phyloP scores from a whole-genome alignment of 192 early-diverging fungal species.

The Thamnidium elegans region DNA sequence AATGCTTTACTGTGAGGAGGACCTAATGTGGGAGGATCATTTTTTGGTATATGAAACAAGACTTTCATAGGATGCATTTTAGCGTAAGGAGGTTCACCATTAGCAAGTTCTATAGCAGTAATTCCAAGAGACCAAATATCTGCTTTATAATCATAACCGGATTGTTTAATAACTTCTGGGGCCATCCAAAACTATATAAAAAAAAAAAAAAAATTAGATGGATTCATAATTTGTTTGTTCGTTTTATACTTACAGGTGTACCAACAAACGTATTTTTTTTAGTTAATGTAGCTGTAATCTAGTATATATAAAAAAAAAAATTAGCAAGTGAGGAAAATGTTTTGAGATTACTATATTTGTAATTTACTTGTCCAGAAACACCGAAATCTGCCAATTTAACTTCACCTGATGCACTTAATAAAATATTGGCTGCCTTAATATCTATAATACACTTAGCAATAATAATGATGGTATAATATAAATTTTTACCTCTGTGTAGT shows the following conservation, averaged over 20 bases:
- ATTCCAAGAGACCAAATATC: constrained; percentile 99
- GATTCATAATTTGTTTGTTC: background rate
- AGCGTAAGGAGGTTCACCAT: constrained; percentile 88
- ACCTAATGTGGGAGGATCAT: constrained; percentile 79
- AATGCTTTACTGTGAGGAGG: constrained; percentile 77
- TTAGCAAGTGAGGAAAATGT: background rate
- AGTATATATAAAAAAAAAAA: background rate
- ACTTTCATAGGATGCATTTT: constrained; percentile 96
- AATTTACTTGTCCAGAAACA: constrained; percentile 85
- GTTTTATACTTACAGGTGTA: constrained; percentile 65
- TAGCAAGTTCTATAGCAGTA: constrained; percentile 94
- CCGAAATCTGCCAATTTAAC: constrained; percentile 98
- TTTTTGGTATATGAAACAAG: constrained; percentile 90
- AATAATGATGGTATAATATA: background rate
- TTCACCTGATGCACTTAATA: constrained; percentile 67
- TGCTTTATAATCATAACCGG: constrained; percentile 92
- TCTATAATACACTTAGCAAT: constrained; percentile 51
- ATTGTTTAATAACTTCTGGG: constrained; percentile 92
- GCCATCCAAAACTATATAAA: constrained; percentile 80
- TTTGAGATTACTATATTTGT: constrained; percentile 10
- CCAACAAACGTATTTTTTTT: constrained; percentile 98
- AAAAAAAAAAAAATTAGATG: background rate
- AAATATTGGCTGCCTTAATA: constrained; percentile 94
- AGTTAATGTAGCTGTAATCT: constrained; percentile 82
- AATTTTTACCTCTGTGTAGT: constrained; percentile 65